Evolutionary conservation across 2,329 filamentous ascomycete genomes (phyloP).

Genomic region (Trichoderma sp.): DNA sequence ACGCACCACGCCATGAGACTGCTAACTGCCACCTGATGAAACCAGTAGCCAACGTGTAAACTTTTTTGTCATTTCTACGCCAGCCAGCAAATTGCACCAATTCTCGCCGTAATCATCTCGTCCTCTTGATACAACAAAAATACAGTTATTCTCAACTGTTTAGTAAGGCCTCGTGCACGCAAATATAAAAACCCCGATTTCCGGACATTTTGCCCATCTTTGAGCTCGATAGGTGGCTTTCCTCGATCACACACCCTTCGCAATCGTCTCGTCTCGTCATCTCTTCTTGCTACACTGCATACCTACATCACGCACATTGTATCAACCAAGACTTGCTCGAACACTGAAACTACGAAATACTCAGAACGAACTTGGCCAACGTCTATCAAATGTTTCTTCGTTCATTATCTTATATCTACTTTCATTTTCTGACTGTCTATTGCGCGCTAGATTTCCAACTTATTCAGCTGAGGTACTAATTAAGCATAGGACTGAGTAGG

Average conservation of each 20-base stretch:
- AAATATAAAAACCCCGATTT: not conserved
- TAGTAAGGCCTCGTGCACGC: conserved; percentile 13
- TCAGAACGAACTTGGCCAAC: not conserved
- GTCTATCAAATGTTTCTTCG: not conserved
- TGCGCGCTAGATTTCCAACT: not conserved
- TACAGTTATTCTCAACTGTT: not conserved
- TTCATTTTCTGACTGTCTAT: not conserved
- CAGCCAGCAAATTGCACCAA: conserved; percentile 31
- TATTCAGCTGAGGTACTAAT: not conserved
- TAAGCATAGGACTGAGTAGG: not conserved
- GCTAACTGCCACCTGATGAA: conserved; percentile 35
- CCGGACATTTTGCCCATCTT: not conserved
- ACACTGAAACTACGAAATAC: not conserved
- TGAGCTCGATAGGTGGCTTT: not conserved
- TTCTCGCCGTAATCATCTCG: conserved; percentile 35
- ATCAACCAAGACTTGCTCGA: not conserved
- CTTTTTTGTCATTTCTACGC: conserved; percentile 34
- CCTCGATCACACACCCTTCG: not conserved
- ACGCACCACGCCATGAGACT: conserved; percentile 29
- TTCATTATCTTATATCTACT: not conserved
- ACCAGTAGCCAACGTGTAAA: conserved; percentile 38
- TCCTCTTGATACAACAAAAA: conserved; percentile 28
- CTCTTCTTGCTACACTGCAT: not conserved
- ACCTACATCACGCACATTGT: not conserved
- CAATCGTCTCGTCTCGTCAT: not conserved